phyloP scores from a whole-genome alignment of 225 moss, liverwort and hornwort species.

The Antitrichia curtipendula region DNA sequence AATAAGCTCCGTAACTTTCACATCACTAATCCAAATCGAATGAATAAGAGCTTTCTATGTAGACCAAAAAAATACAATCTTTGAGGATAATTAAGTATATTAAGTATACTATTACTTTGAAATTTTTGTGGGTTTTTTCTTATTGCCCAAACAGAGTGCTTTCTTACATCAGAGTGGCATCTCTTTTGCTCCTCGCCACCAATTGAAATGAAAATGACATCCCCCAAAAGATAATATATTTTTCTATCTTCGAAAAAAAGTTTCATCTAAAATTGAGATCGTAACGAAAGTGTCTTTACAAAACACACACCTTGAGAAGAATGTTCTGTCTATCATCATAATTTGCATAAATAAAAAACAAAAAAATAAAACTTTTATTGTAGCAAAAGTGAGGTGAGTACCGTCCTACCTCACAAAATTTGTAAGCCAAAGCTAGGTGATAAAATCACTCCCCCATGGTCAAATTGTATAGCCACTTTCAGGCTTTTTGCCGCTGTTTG shows the following conservation, averaged over 20 bases:
- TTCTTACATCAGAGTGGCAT: rapidly evolving
- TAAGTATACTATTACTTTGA: not conserved
- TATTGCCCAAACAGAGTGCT: rapidly evolving
- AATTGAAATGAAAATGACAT: not conserved
- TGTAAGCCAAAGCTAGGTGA: not conserved
- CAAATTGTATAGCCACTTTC: not conserved
- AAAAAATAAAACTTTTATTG: rapidly evolving
- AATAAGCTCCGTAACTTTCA: not conserved
- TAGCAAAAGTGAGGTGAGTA: not conserved
- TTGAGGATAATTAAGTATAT: no score
- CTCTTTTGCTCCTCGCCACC: rapidly evolving
- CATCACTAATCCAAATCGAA: not conserved
- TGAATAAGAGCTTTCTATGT: not conserved
- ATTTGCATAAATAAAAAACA: not conserved
- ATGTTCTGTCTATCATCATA: no score
- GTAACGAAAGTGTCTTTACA: rapidly evolving
- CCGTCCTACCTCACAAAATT: not conserved
- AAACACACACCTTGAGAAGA: not conserved
- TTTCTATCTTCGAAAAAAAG: not conserved
- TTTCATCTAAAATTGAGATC: not conserved
- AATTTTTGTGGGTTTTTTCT: not conserved
- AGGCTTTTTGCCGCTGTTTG: not conserved
- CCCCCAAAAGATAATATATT: rapidly evolving
- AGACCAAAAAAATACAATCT: not conserved
- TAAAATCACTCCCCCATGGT: not conserved